phyloP scores from a whole-genome alignment of 768 basidiomycete species.

The Gelatoporia subvermispora region DNA sequence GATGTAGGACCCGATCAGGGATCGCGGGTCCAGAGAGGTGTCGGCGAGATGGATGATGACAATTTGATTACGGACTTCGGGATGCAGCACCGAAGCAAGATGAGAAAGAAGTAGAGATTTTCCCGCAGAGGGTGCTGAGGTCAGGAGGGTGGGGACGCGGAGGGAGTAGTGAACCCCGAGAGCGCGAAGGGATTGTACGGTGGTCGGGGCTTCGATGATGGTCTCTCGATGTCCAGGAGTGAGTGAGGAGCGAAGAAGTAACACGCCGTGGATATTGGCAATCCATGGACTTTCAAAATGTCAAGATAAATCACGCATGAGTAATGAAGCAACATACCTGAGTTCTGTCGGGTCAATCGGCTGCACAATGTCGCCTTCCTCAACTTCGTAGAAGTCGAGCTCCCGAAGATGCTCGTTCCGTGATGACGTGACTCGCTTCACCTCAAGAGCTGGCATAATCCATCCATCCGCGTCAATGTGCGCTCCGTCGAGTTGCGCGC shows the following conservation, averaged over 20 bases:
- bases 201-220: conserved; percentile 62
- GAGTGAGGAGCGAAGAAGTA: conserved; percentile 50
- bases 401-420: conserved; percentile 39
- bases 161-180: conserved; percentile 63
- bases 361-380: conserved; percentile 29
- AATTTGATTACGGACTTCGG: conserved; percentile 58
- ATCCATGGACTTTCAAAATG: conserved; percentile 43
- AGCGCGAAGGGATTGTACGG: conserved; percentile 50
- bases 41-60: conserved; percentile 90
- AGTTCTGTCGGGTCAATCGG: conserved; percentile 44
- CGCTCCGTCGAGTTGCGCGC: conserved; percentile 42
- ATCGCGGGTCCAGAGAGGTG: conserved; percentile 90
- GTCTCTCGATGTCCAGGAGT: conserved; percentile 17
- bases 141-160: conserved; percentile 74
- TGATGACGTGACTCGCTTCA: conserved; percentile 48
- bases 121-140: conserved; percentile 84
- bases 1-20: conserved; percentile 87
- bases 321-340: conserved; percentile 38
- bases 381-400: conserved; percentile 42
- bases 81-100: conserved; percentile 63
- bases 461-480: conserved; percentile 63
- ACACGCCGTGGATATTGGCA: conserved; percentile 59
- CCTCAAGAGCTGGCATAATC: conserved; percentile 73
- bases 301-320: conserved; percentile 10
- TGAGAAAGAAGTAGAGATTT: conserved; percentile 79